A percentile compares a stretch with the other conserved stretches of the same genome.
Evolutionary conservation across 2,329 filamentous ascomycete species (phyloP).

Genomic region (Venturia aucupariae): DNA sequence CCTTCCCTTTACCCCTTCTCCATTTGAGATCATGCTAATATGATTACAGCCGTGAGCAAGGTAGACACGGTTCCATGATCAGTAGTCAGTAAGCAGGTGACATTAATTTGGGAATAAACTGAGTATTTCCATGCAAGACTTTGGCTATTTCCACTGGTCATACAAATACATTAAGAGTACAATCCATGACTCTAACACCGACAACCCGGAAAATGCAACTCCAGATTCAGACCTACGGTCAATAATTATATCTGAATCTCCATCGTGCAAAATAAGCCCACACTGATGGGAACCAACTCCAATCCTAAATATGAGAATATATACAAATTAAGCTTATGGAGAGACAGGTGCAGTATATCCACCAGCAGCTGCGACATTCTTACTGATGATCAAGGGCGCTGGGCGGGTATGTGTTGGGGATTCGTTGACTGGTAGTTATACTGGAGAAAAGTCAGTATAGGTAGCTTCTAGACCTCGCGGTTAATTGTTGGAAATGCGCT

Average conservation of each 20-base stretch:
- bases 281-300: neutral
- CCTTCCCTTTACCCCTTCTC: too few species aligned
- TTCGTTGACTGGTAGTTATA: too few species aligned
- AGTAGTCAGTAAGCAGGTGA: conserved; percentile 11
- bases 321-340: neutral
- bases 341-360: neutral
- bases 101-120: too few species aligned
- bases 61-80: neutral
- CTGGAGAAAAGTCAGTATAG: too few species aligned
- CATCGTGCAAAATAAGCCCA: neutral
- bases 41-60: neutral
- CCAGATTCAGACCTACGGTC: neutral
- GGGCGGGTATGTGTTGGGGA: too few species aligned
- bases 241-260: neutral
- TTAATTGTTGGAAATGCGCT: too few species aligned
- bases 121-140: too few species aligned
- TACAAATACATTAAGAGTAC: conserved; percentile 6
- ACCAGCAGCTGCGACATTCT: too few species aligned
- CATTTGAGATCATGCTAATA: neutral
- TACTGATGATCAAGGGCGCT: too few species aligned
- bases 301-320: neutral
- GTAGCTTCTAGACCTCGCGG: too few species aligned
- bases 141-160: neutral
- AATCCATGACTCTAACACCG: neutral
- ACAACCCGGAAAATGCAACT: neutral